Conservation (phyloP, 495 filamentous ascomycete genomes). For the Hypoxylon cercidicola region DNA sequence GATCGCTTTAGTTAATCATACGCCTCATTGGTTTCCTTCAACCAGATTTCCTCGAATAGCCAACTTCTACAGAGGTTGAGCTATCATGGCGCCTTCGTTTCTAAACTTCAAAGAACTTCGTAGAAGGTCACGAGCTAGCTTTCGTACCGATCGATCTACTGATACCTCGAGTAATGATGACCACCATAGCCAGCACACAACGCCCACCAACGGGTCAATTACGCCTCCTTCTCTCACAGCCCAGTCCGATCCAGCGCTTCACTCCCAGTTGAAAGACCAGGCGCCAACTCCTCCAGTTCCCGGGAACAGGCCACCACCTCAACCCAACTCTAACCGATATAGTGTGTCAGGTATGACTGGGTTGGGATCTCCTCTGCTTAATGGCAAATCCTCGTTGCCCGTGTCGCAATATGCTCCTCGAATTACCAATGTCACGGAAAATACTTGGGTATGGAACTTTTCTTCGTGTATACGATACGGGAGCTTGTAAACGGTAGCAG, state of each 20-base stretch:
- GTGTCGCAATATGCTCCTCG: slow-evolving; percentile 82
- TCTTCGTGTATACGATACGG: not conserved
- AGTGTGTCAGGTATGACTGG: slow-evolving; percentile 65
- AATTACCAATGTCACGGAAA: slow-evolving; percentile 79
- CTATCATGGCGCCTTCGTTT: slow-evolving; percentile 68
- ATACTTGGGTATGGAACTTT: slow-evolving; percentile 74
- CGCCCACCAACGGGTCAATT: slow-evolving; percentile 59
- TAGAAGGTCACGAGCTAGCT: slow-evolving; percentile 75
- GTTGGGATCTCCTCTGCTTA: slow-evolving; percentile 65
- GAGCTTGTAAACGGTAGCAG: not conserved
- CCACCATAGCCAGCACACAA: slow-evolving; percentile 52
- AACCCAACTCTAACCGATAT: slow-evolving; percentile 57
- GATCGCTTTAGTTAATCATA: not conserved
- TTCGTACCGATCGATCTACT: slow-evolving; percentile 65
- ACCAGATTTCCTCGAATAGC: not conserved
- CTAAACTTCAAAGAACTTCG: slow-evolving; percentile 76
- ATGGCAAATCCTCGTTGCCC: slow-evolving; percentile 61
- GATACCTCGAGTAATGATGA: slow-evolving; percentile 63
- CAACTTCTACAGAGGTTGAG: slow-evolving; percentile 15
- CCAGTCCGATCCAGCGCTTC: slow-evolving; percentile 60
- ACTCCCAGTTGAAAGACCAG: slow-evolving; percentile 56
- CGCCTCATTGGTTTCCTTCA: slow-evolving; percentile 12
- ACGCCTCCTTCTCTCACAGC: slow-evolving; percentile 57
- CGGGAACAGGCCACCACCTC: slow-evolving; percentile 53
- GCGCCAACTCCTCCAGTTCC: slow-evolving; percentile 55